Evolutionary conservation across 345 rosid species (phyloP), one percentile per base, ranked within the genome.

Genomic region (Microcos paniculata): DNA sequence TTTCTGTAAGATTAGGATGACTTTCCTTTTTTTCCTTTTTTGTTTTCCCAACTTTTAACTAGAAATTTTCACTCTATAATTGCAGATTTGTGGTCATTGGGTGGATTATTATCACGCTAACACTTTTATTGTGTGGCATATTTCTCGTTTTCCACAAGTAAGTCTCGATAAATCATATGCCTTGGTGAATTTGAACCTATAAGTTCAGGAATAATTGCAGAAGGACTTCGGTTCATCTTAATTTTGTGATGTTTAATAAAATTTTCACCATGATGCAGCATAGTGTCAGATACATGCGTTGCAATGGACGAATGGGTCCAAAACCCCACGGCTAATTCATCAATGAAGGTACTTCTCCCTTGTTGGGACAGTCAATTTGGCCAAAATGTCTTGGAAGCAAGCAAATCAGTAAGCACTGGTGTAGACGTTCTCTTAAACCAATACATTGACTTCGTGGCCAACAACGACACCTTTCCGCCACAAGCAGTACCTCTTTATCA

Each of bases 241-340:
- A 3, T 35, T 48, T 9, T 48, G 57, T 28, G 15, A 30, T n/a
- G 3, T 52, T 18, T 59, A 31, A 71, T 15, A 28, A 21, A 12
- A 14, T 46, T 30, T n/a, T 77, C 33, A 23, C 30, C 28, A 21
- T 19, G 23, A 55, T 53, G 24, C 59, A 87, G 97, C 75, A 87
- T 88, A 71, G 87, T 86, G 19, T 91, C 85, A 43, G 96, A 90
- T 68, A 87, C 97, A 2, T 92, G 97, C 70, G 71, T 84, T 72
- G 91, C 97, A n/a, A 89, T 92, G 97, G 87, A 89, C 55, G 85
- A 90, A 72, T 90, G 96, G 97, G 93, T 89, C 28, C 85, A 82
- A 56, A 57, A 89, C 78, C 96, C 97, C n/a, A 85, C 86, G 18
- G 92, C 92, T 0, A 79, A 88, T 10, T 87, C 97, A 24, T 84